Evolutionary conservation across 441 rosid genomes (phyloP), one percentile per base, ranked within the genome.

Genomic region (Dalechampia spathulata): DNA sequence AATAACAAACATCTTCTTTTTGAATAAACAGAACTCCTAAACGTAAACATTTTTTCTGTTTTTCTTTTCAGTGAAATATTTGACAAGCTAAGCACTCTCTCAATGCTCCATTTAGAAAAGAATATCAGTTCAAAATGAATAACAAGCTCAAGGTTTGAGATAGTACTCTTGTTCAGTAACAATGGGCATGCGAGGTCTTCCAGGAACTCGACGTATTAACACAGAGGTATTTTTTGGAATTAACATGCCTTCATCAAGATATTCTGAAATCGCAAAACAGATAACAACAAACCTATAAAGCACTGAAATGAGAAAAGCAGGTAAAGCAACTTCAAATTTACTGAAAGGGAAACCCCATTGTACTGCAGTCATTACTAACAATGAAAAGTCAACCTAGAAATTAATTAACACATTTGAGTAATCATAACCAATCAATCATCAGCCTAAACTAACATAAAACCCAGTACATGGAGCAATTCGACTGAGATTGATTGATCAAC

Each of bases 161-260:
- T 57, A 83, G 72, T 94, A 94, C 99, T 78, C 93, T 82, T 77
- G 87, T 59, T 82, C 70, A 22, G 94, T 76, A 74, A 84, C 86
- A 81, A 94, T 92, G 54, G 97, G 83, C 86, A 83, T 70, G 71
- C 96, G 99, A 73, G 96, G 96, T 52, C 87, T 74, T 74, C 98
- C 99, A 34, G 99, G 99, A 76, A 94, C 98, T 16, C 99, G 93
- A 42, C 95, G 92, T 71, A 90, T 86, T 73, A 90, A 78, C 45
- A 94, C 99, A 71, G 98, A 86, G 23, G 99, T 90, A 75, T 84
- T 84, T 86, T 94, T 94, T 4, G 99, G 99, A 52, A 94, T 84
- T 85, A 93, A 73, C 90, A 77, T 85, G 46, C 84, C 90, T 79
- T 90, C 98, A 81, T 87, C 99, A 65, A 77, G 80, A 81, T 90